Evolutionary conservation across 176 grass and related monocot genomes (phyloP), one percentile per base, ranked within the genome.

Genomic region (Saccharum officinarum): DNA sequence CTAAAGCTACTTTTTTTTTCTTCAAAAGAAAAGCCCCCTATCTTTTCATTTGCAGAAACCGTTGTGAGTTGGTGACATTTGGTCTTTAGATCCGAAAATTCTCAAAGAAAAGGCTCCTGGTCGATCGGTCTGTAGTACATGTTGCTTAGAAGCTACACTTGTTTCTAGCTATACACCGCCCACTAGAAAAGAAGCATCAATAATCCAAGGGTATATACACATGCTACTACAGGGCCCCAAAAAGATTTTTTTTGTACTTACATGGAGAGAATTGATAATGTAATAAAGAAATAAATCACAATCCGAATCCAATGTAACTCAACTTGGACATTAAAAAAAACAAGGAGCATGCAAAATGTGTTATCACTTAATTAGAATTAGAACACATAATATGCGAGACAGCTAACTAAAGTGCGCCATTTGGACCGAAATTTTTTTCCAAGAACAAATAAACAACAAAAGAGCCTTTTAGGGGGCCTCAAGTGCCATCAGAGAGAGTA

Each of bases 91-190:
- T 83, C 61, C 45, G 41, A 59, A 83, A 86, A 83, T 50, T 50
- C 55, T 71, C 36, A 37, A 41, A 71, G 34, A 22, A 62, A 76
- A 61, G 71, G 54, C 36, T 46, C 14, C 62, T 57, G 36, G 59
- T n/a, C 17, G 79, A 20, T 82, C n/a, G 6, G 16, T 55, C 17
- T 55, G 54, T 23, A 25, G 64, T 82, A 20, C 45, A 20, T 86
- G 80, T 86, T 83, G 84, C 88, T 86, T 90, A 67, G 7, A 90
- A 86, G 88, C 79, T 78, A 90, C 83, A 90, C 88, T 72, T 82
- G 73, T 61, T 82, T 64, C 39, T 61, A 26, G n/a, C n/a, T 61
- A 11, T 68, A 47, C 45, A 47, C 45, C 62, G 15, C 34, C 64
- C 50, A 54, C 3, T 8, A 33, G 4, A 77, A 82, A 82, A 45